phyloP scores from a whole-genome alignment of 306 rosid genomes.

The Vicia villosa region DNA sequence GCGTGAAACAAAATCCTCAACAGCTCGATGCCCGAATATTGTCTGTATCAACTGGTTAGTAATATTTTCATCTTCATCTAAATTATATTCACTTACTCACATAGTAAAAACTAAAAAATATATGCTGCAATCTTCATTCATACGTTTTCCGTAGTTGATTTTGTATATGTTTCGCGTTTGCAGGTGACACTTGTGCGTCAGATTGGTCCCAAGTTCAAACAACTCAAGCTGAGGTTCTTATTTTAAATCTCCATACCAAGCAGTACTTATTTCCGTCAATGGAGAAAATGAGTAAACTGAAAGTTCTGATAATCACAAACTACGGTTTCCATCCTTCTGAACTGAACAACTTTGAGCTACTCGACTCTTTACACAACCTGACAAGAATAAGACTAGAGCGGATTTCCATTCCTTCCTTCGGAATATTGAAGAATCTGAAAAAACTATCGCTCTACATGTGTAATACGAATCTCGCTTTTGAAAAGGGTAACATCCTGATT shows the following conservation, averaged over 20 bases:
- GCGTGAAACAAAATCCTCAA: slow-evolving; percentile 26
- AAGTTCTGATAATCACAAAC: slow-evolving; percentile 55
- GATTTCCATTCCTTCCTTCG: slow-evolving; percentile 49
- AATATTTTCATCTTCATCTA: background rate
- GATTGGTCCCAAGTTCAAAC: slow-evolving; percentile 39
- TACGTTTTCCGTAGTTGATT: background rate
- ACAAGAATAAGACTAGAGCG: slow-evolving; percentile 58
- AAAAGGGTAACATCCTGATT: slow-evolving; percentile 23
- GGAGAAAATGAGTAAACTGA: slow-evolving; percentile 49
- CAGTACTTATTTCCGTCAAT: slow-evolving; percentile 46
- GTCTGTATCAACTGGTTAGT: slow-evolving; percentile 68
- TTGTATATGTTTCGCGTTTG: slow-evolving; percentile 29
- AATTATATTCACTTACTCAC: background rate
- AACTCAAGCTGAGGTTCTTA: slow-evolving; percentile 51
- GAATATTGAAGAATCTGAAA: slow-evolving; percentile 40
- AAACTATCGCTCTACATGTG: slow-evolving; percentile 67
- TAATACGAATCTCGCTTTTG: slow-evolving; percentile 43
- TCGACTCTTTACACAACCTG: slow-evolving; percentile 41
- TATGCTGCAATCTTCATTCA: background rate
- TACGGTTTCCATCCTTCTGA: slow-evolving; percentile 40
- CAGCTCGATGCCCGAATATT: slow-evolving; percentile 40
- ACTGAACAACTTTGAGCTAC: slow-evolving; percentile 41
- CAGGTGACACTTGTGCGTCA: slow-evolving; percentile 52
- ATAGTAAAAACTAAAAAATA: too few relatives aligned
- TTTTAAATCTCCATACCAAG: slow-evolving; percentile 46